phyloP scores from a whole-genome alignment of 129 eudicot genomes.

The sunflower (Helianthus annuus) region DNA sequence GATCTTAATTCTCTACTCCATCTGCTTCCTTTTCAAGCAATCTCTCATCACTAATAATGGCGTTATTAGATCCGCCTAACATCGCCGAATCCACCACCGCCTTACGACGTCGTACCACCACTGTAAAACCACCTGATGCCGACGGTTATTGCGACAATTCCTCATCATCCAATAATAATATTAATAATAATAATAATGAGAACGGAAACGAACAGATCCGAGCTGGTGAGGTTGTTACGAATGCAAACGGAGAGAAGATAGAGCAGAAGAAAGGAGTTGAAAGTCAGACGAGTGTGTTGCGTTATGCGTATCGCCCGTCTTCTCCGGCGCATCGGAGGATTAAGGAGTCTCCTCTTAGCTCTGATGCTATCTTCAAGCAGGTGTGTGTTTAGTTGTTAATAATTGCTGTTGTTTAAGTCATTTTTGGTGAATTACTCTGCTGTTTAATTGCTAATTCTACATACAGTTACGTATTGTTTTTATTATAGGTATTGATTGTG shows the following conservation, averaged over 20 bases:
- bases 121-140: constrained; percentile 19
- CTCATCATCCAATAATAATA: constrained; percentile 15
- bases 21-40: constrained; percentile 17
- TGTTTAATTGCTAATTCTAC: constrained; percentile 2
- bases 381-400: constrained; percentile 23
- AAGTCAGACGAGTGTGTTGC: constrained; percentile 19
- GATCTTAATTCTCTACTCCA: neutral
- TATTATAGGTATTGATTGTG: constrained; percentile 10
- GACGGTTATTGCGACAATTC: constrained; percentile 23
- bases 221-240: constrained; percentile 16
- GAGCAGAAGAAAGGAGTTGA: neutral
- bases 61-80: constrained; percentile 36
- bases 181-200: constrained; percentile 6
- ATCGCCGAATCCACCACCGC: constrained; percentile 23
- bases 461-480: neutral
- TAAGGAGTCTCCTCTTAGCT: constrained; percentile 91
- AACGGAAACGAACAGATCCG: constrained; percentile 32
- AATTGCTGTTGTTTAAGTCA: neutral
- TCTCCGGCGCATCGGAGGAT: constrained; percentile 80
- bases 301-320: constrained; percentile 61
- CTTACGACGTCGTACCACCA: constrained; percentile 18
- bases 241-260: constrained; percentile 24
- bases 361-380: constrained; percentile 94
- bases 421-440: neutral
- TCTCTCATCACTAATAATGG: constrained; percentile 12